Evolutionary conservation across 805 yeast species (phyloP).

Genomic region (Candida anglica): DNA sequence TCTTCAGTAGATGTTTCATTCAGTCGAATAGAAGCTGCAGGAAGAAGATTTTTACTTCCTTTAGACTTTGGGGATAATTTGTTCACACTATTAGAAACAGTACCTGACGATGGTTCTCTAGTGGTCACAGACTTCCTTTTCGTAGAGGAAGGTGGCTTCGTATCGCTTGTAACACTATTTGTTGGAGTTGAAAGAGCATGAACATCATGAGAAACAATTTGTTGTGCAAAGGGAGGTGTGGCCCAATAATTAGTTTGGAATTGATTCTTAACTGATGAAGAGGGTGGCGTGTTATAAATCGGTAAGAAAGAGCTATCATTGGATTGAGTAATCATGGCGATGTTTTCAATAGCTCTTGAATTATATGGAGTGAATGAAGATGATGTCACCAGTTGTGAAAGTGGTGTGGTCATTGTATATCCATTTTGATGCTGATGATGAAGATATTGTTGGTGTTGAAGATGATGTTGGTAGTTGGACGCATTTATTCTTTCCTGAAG

Average conservation of each 20-base stretch:
- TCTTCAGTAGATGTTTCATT: slow-evolving; percentile 1
- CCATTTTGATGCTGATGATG: no score
- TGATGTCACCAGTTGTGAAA: slow-evolving; percentile 11
- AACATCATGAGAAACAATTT: neutral
- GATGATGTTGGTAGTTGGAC: neutral
- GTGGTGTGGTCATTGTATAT: slow-evolving; percentile 16
- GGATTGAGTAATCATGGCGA: slow-evolving; percentile 25
- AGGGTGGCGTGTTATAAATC: slow-evolving; percentile 17
- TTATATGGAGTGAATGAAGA: slow-evolving; percentile 17
- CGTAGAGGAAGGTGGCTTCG: no score
- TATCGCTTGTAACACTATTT: no score
- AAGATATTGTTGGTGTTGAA: neutral
- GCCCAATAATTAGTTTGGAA: slow-evolving; percentile 3
- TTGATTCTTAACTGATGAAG: slow-evolving; percentile 10
- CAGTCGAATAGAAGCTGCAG: slow-evolving; percentile 8
- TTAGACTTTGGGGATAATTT: neutral
- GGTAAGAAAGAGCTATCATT: slow-evolving; percentile 1
- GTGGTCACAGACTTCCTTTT: no score
- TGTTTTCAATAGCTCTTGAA: slow-evolving; percentile 30
- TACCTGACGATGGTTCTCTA: no score
- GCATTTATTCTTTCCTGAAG: no score
- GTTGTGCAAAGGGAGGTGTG: slow-evolving; percentile 1
- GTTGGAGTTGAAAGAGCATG: slow-evolving; percentile 5
- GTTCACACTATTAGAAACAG: no score
- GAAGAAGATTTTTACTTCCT: slow-evolving; percentile 5